A percentile compares a stretch with the other conserved stretches of the same genome.
These are phyloP conservation scores for Aspergillus sclerotiicarbonarius DNA, from an alignment of 495 filamentous ascomycete species.

Conservation along the genomic window DNA sequence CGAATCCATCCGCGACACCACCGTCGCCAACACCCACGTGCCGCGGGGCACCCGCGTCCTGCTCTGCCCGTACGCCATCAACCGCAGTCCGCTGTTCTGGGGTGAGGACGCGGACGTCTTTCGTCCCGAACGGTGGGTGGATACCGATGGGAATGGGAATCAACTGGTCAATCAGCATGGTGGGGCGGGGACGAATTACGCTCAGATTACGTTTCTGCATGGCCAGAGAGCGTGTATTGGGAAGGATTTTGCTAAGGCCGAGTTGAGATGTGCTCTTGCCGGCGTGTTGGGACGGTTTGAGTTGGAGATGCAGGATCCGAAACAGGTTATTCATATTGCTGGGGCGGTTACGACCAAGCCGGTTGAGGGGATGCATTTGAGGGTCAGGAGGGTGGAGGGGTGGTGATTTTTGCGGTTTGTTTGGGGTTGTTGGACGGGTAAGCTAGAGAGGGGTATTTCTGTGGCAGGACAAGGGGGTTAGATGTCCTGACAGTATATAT, in stretches of 20 bases:
- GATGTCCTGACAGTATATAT: no score
- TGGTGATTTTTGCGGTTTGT: constrained; percentile 47
- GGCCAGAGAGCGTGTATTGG: constrained; percentile 50
- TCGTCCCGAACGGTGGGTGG: constrained; percentile 50
- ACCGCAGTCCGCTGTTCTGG: constrained; percentile 41
- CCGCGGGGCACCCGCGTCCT: constrained; percentile 45
- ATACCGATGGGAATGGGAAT: constrained; percentile 33
- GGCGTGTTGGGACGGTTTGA: constrained; percentile 36
- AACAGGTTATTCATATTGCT: constrained; percentile 58
- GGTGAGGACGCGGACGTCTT: constrained; percentile 41
- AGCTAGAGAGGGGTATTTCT: no score
- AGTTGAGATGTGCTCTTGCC: constrained; percentile 37
- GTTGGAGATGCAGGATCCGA: constrained; percentile 58
- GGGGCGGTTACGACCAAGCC: constrained; percentile 66
- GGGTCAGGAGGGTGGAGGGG: constrained; percentile 57
- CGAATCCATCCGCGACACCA: constrained; percentile 44
- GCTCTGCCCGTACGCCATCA: constrained; percentile 44
- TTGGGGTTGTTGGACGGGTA: no score
- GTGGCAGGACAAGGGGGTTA: no score
- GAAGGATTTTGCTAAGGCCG: constrained; percentile 47
- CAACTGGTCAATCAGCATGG: constrained; percentile 32
- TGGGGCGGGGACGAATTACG: constrained; percentile 45
- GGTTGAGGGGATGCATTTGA: constrained; percentile 61
- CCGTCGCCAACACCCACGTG: constrained; percentile 41
- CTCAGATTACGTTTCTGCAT: constrained; percentile 49